phyloP scores from a whole-genome alignment of 2,329 filamentous ascomycete species.

The Alternaria novae-zelandiae region DNA sequence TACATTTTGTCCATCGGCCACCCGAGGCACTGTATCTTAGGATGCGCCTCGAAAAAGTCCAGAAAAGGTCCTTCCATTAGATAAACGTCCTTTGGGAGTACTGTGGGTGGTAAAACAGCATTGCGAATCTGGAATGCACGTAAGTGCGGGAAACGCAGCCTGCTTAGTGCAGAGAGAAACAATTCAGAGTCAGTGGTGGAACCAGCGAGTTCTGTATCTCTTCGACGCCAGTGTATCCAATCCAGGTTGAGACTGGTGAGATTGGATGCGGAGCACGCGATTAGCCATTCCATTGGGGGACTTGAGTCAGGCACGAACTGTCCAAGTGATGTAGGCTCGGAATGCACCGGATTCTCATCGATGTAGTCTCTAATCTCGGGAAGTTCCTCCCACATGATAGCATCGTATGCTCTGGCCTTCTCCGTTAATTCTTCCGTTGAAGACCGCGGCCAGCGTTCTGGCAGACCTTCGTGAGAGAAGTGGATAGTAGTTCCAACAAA shows the following conservation, averaged over 20 bases:
- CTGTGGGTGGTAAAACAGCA: slow-evolving; percentile 47
- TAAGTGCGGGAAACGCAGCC: slow-evolving; percentile 52
- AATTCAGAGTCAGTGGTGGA: slow-evolving; percentile 9
- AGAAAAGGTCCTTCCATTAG: slow-evolving; percentile 49
- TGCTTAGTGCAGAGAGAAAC: slow-evolving; percentile 38
- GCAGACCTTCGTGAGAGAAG: slow-evolving; percentile 15
- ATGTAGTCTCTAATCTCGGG: slow-evolving; percentile 33
- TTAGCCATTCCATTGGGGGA: slow-evolving; percentile 24
- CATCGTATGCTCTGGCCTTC: slow-evolving; percentile 32
- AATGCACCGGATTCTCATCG: slow-evolving; percentile 14
- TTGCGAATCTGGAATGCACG: slow-evolving; percentile 56
- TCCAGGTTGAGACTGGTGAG: slow-evolving; percentile 45
- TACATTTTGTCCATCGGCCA: slow-evolving; percentile 58
- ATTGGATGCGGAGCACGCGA: slow-evolving; percentile 27
- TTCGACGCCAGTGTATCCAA: slow-evolving; percentile 43
- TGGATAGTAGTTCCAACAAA: slow-evolving; percentile 40
- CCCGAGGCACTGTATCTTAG: slow-evolving; percentile 52
- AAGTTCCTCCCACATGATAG: slow-evolving; percentile 33
- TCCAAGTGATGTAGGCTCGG: not conserved
- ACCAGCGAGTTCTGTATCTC: slow-evolving; percentile 15
- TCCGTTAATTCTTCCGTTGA: slow-evolving; percentile 19
- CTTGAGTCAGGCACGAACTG: slow-evolving; percentile 8
- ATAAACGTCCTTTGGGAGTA: slow-evolving; percentile 46
- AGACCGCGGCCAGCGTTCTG: slow-evolving; percentile 3
- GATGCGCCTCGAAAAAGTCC: slow-evolving; percentile 53